Evolutionary conservation across 2,329 filamentous ascomycete species (phyloP), one percentile per base, ranked within the genome.

Genomic region (Calonectria multiphialidica): DNA sequence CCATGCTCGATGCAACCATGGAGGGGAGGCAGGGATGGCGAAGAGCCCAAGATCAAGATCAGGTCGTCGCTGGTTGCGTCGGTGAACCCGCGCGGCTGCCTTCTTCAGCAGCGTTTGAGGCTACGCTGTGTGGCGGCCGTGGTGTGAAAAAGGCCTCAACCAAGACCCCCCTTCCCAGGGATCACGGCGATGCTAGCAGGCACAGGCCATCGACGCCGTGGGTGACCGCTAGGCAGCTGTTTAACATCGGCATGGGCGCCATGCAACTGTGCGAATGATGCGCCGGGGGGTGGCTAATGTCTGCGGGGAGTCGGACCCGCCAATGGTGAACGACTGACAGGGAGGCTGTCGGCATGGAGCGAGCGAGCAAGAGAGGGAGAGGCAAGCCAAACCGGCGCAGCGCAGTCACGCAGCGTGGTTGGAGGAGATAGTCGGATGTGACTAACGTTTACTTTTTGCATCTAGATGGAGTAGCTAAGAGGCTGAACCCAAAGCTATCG

Each of bases 1-100:
- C 63, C 63, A 66, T 57, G 63, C 37, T 42, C 21, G 37, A 55
- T 55, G 40, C 49, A 28, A 66, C 63, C 49, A 16, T 30, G 28
- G 28, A 40, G 21, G 35, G n/a, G 28, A 15, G 63, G 59, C 35
- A 45, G 8, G 57, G 35, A 30, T 62, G 57, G 35, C 23, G 55
- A n/a, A n/a, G n/a, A 40, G 21, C 62, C 63, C 35, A 66, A 53
- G 47, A 57, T 66, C 63, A 66, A 66, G 63, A 66, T 66, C 49
- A 57, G 37, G 47, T 55, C n/a, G 47, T 55, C n/a, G 49, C 62
- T 44, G 47, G 47, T 35, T 44, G 63, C 63, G 37, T 66, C 63
- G 49, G 63, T 66, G 63, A 66, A 53, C 25, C 63, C 63, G 63
- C 49, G 44, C 53, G n/a, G 21, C 35, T 40, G n/a, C 53, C 53